A percentile compares a stretch with the other conserved stretches of the same genome.
Evolutionary conservation across 805 yeast species (phyloP).

Genomic region (Zygosaccharomyces bisporus): DNA sequence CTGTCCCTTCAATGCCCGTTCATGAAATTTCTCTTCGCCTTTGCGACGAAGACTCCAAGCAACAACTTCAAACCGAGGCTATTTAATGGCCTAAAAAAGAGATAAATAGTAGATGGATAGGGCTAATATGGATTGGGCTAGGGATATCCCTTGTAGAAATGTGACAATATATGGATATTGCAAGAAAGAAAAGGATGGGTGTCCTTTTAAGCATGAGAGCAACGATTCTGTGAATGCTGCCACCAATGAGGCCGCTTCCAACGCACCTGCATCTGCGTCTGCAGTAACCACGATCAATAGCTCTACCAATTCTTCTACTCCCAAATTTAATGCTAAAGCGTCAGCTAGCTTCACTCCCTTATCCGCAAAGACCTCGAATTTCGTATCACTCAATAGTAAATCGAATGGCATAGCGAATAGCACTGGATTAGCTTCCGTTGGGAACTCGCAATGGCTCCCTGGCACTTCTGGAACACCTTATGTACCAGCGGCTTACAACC

Average conservation of each 20-base stretch:
- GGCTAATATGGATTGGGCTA: constrained; percentile 49
- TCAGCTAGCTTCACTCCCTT: constrained; percentile 54
- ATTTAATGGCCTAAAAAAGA: neutral
- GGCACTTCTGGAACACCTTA: constrained; percentile 10
- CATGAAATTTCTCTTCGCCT: neutral
- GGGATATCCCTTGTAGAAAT: constrained; percentile 77
- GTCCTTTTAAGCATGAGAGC: constrained; percentile 69
- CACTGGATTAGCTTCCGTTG: constrained; percentile 3
- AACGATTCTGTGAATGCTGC: constrained; percentile 23
- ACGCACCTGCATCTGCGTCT: constrained; percentile 11
- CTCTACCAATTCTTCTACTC: constrained; percentile 17
- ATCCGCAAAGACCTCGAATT: constrained; percentile 13
- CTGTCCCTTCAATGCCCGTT: neutral
- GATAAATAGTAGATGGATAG: constrained; percentile 25
- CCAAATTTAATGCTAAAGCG: constrained; percentile 50
- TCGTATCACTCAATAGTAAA: constrained; percentile 3
- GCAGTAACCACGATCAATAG: neutral
- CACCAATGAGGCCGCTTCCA: neutral
- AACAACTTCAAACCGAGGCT: neutral
- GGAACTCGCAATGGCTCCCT: constrained; percentile 8
- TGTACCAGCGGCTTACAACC: constrained; percentile 31
- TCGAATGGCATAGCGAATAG: constrained; percentile 4
- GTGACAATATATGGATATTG: constrained; percentile 84
- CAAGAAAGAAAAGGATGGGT: constrained; percentile 82
- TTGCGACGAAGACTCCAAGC: neutral